Conservation (phyloP, 2,329 filamentous ascomycete species). For the Neopestalotiopsis sp. region DNA sequence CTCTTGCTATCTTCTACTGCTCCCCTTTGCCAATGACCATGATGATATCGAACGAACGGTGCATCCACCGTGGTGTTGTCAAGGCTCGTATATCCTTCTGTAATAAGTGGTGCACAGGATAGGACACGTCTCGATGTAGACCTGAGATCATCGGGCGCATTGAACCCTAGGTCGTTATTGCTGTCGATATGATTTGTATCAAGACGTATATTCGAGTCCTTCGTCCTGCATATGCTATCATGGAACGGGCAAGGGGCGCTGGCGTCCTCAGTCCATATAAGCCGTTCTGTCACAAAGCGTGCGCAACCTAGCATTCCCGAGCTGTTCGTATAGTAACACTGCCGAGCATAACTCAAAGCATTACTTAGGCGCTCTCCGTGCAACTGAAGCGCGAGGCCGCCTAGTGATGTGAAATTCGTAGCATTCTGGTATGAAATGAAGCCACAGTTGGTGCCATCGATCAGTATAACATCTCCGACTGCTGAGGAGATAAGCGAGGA, state of each 20-base stretch:
- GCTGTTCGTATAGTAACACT: constrained; percentile 35
- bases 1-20: neutral
- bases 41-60: constrained; percentile 10
- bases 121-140: constrained; percentile 6
- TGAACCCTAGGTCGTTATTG: constrained; percentile 15
- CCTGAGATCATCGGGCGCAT: constrained; percentile 9
- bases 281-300: constrained; percentile 26
- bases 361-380: constrained; percentile 21
- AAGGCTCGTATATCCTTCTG: constrained; percentile 4
- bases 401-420: neutral
- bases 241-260: constrained; percentile 11
- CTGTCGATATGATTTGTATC: constrained; percentile 16
- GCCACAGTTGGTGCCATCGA: neutral
- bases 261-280: constrained; percentile 27
- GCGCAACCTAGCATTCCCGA: constrained; percentile 27
- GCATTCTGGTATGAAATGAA: too few relatives aligned
- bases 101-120: constrained; percentile 12
- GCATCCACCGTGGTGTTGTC: too few relatives aligned
- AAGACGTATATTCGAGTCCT: neutral
- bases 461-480: neutral
- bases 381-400: neutral
- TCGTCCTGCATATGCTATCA: neutral
- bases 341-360: constrained; percentile 40
- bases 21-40: constrained; percentile 2
- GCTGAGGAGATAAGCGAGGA: constrained; percentile 10